Base-by-base conservation (phyloP, 306 rosid species). In the Prosopis cineraria region DNA sequence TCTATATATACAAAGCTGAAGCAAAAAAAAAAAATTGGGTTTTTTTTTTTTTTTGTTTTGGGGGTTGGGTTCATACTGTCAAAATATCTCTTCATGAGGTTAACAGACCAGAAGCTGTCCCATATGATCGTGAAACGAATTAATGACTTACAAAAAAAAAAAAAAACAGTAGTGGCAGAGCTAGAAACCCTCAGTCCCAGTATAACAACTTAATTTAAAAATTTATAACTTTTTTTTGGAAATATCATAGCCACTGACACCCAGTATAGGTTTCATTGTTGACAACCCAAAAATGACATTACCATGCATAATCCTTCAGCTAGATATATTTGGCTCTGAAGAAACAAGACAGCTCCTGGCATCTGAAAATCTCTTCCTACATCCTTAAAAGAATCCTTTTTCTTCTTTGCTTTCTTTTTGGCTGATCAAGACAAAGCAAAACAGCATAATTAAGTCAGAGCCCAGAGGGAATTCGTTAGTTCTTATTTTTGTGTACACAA, bases 231-330 rank as follows among this genome's bases (percentile, higher is more conserved):
- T n/a, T n/a, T n/a, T n/a, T n/a, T n/a, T n/a, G n/a, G n/a, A n/a
- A n/a, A n/a, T n/a, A n/a, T n/a, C n/a, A n/a, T n/a, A n/a, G n/a
- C n/a, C n/a, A n/a, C n/a, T n/a, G n/a, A n/a, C n/a, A n/a, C n/a
- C n/a, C n/a, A n/a, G n/a, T n/a, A 68, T 76, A 72, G 48, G 62
- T 5, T 60, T 53, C 68, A 48, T 36, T 52, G 58, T 71, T 78
- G 64, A 82, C 78, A 80, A 47, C 75, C 68, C 25, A 71, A 37
- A 59, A 52, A 77, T 75, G 75, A 62, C 69, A 74, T 85, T 92
- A 94, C 98, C 98, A 81, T 92, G 82, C 92, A 76, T 47, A 95
- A 89, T 77, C 98, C 98, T 84, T 95, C 97, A 68, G 97, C 98
- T 1, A 95, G 88, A 82, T 89, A 95, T 65, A 92, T 88, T 83